Percentiles rank a stretch among this genome's conserved stretches.
Evolutionary conservation across 345 rosid species (phyloP).

Genomic region (Passiflora organensis): DNA sequence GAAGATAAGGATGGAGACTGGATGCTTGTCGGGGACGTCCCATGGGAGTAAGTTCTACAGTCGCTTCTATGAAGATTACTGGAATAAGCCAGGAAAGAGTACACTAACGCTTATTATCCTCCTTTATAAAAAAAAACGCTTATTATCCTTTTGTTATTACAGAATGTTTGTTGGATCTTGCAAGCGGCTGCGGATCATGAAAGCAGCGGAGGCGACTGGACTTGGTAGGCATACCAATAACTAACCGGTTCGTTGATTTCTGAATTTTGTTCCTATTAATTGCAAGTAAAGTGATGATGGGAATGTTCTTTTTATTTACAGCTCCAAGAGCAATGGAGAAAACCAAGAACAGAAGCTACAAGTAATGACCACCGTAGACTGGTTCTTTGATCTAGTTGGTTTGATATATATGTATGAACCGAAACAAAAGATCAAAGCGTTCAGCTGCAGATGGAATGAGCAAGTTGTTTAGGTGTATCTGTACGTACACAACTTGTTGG

Average conservation of each 20-base stretch:
- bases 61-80: not conserved
- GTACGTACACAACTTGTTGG: conserved; percentile 11
- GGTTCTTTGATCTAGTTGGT: conserved; percentile 36
- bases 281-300: no score
- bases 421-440: not conserved
- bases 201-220: conserved; percentile 75
- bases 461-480: conserved; percentile 29
- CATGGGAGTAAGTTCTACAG: conserved; percentile 65
- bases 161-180: conserved; percentile 94
- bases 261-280: no score
- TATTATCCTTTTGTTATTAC: not conserved
- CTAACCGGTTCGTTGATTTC: no score
- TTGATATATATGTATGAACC: not conserved
- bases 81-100: no score
- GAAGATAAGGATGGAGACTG: conserved; percentile 96
- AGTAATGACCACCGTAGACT: conserved; percentile 16
- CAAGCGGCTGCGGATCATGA: conserved; percentile 84
- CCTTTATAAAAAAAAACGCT: no score
- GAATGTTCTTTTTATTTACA: conserved; percentile 15
- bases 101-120: no score
- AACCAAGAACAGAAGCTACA: conserved; percentile 61
- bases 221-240: conserved; percentile 50
- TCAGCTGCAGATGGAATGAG: conserved; percentile 29
- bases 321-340: conserved; percentile 89
- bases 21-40: conserved; percentile 97